Conservation (phyloP, 441 rosid genomes). For the Pelargonium cotyledonis region DNA sequence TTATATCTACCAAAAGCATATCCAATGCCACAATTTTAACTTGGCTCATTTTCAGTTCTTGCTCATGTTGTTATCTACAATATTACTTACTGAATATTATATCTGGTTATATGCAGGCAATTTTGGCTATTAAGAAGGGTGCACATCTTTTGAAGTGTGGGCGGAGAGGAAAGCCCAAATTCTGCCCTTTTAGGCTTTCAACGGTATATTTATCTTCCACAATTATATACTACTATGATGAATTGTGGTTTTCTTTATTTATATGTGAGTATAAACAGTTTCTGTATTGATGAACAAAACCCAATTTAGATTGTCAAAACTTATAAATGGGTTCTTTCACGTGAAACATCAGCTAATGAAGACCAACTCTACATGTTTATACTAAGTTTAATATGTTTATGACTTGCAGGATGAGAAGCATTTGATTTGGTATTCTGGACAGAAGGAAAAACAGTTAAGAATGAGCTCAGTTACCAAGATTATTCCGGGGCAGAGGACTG, state of each 20-base stretch:
- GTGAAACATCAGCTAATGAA: neutral
- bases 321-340: neutral
- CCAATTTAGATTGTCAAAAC: neutral
- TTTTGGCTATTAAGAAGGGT: conserved; percentile 71
- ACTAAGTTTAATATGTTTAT: neutral
- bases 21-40: neutral
- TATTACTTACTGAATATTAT: conserved; percentile 4
- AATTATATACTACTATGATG: conserved; percentile 1
- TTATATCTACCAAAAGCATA: neutral
- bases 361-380: neutral
- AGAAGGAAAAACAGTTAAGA: conserved; percentile 56
- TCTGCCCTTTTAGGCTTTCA: conserved; percentile 75
- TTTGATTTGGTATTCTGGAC: conserved; percentile 71
- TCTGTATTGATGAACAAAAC: neutral
- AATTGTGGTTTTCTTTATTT: conserved; percentile 10
- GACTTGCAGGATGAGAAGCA: conserved; percentile 63
- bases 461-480: conserved; percentile 52
- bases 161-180: conserved; percentile 41
- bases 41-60: neutral
- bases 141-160: conserved; percentile 73
- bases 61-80: neutral
- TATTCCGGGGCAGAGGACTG: conserved; percentile 56
- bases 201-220: conserved; percentile 28
- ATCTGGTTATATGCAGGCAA: conserved; percentile 41
- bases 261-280: neutral